Evolutionary conservation across 345 rosid genomes (phyloP), one percentile per base, ranked within the genome.

Genomic region (Melaleuca quinquenervia): DNA sequence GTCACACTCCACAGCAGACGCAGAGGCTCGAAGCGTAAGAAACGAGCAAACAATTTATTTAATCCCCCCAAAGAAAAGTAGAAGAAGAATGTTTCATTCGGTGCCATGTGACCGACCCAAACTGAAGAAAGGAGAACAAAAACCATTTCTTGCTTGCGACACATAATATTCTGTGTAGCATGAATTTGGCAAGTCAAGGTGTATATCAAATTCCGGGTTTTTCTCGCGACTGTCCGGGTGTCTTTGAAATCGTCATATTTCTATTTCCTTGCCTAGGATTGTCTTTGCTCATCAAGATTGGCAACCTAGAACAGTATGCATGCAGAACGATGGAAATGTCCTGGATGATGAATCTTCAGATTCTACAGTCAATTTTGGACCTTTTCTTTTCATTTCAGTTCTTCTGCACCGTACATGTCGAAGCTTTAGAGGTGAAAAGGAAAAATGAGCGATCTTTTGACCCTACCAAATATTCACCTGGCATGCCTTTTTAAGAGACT

Each of bases 1-100:
- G 98, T 64, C 98, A 94, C 60, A 87, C 90, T n/a, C 2, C 89
- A 83, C 82, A 87, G 1, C 96, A 96, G 80, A 92, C 90, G 52
- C 90, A 90, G 27, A 54, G 6, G 45, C 98, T 94, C 21, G 96
- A 96, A 92, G 85, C 88, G 97, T 94, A 90, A 56, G 82, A 41
- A 14, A 7, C 45, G 45, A 70, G 45, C 78, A 70, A 70, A 70
- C 78, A 70, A 32, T 70, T 70, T 70, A n/a, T 70, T 70, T 70
- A 5, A 32, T 70, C 78, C 21, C 78, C 22, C 75, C 7, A 6
- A 62, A 29, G 32, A 64, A 18, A 27, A 62, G 18, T 29, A 36
- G 44, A 29, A 32, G 45, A 29, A 64, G 6, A 29, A 64, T 29
- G 76, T 29, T 29, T 64, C 76, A 32, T 70, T 70, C 18, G 78